Percentiles rank a stretch among this genome's conserved stretches.
phyloP scores from a whole-genome alignment of 352 stramenopile species.

The Globisporangium iwayamae region DNA sequence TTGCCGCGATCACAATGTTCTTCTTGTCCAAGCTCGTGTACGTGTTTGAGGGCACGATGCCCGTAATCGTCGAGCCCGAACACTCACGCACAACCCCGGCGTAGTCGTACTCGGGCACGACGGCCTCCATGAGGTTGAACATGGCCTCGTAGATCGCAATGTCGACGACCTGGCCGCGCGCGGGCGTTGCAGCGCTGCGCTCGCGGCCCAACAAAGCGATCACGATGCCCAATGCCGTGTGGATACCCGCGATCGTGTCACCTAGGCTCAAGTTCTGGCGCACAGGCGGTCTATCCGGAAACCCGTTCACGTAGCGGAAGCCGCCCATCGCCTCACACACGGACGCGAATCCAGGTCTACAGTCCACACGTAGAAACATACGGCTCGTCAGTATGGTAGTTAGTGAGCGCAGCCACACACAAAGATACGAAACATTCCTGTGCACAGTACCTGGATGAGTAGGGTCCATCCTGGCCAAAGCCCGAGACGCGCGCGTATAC shows the following conservation, averaged over 20 bases:
- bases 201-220: slow-evolving; percentile 79
- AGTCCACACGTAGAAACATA: not conserved
- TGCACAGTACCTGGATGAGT: slow-evolving; percentile 41
- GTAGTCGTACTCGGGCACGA: slow-evolving; percentile 85
- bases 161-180: slow-evolving; percentile 74
- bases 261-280: slow-evolving; percentile 83
- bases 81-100: slow-evolving; percentile 72
- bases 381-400: not conserved
- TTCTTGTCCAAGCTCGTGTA: slow-evolving; percentile 82
- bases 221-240: slow-evolving; percentile 76
- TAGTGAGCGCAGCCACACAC: not conserved
- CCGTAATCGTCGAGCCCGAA: slow-evolving; percentile 84
- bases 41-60: slow-evolving; percentile 86
- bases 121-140: slow-evolving; percentile 84
- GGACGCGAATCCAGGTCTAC: slow-evolving; percentile 74
- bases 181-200: slow-evolving; percentile 21
- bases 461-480: slow-evolving; percentile 82
- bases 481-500: slow-evolving; percentile 85
- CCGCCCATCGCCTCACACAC: slow-evolving; percentile 86
- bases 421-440: too few relatives aligned
- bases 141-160: slow-evolving; percentile 88
- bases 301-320: slow-evolving; percentile 87
- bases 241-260: slow-evolving; percentile 82
- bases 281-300: slow-evolving; percentile 67
- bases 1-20: slow-evolving; percentile 82